Percentiles rank a stretch among this genome's conserved stretches.
These are phyloP conservation scores for Pestalotiopsis sp. DNA, from an alignment of 2,329 filamentous ascomycete genomes.

Conservation along the genomic window DNA sequence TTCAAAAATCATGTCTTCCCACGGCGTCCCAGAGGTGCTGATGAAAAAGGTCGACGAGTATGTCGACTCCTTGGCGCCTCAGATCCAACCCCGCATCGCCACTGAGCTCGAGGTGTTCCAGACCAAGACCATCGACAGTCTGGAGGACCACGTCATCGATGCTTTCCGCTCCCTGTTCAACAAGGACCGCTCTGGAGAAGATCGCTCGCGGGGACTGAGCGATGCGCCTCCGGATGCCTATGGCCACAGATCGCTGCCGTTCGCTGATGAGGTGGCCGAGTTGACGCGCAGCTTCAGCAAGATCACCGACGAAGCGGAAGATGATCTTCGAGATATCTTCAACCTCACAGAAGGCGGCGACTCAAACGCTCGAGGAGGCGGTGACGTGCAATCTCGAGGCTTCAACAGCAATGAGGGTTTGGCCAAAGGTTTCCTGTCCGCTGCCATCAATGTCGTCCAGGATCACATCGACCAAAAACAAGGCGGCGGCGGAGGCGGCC, in stretches of 20 bases:
- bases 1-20: slow-evolving; percentile 10
- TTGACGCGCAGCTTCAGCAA: slow-evolving; percentile 42
- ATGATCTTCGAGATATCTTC: slow-evolving; percentile 47
- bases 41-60: slow-evolving; percentile 48
- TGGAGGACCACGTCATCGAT: slow-evolving; percentile 46
- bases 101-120: slow-evolving; percentile 46
- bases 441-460: slow-evolving; percentile 43
- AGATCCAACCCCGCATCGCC: slow-evolving; percentile 49
- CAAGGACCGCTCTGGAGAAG: slow-evolving; percentile 24
- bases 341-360: slow-evolving; percentile 40
- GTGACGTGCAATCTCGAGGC: slow-evolving; percentile 15
- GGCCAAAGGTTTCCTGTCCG: slow-evolving; percentile 41
- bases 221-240: slow-evolving; percentile 42
- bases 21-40: slow-evolving; percentile 43
- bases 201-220: slow-evolving; percentile 29
- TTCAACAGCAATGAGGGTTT: slow-evolving; percentile 5
- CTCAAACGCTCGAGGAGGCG: slow-evolving; percentile 7
- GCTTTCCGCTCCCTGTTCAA: slow-evolving; percentile 48
- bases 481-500: slow-evolving; percentile 29
- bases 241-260: slow-evolving; percentile 43
- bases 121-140: slow-evolving; percentile 45
- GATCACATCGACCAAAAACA: slow-evolving; percentile 39
- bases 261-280: slow-evolving; percentile 46
- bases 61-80: slow-evolving; percentile 47
- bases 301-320: slow-evolving; percentile 42